Evolutionary conservation across 345 rosid genomes (phyloP).

Genomic region (Iberis pinnata): DNA sequence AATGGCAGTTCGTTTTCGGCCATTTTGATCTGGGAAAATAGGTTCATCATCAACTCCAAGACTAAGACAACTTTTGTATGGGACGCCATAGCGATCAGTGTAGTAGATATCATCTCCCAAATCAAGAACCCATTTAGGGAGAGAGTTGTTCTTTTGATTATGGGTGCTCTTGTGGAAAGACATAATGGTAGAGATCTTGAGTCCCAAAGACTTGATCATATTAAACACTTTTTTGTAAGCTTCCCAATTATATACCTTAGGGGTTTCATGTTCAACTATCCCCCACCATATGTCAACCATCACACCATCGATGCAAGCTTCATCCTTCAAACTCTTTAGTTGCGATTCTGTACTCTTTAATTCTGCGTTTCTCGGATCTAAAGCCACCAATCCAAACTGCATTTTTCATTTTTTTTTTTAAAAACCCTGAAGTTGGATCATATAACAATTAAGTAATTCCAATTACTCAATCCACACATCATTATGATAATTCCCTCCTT

Average conservation of each 20-base stretch:
- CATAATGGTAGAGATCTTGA: not conserved
- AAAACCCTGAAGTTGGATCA: not conserved
- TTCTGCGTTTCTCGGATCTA: not conserved
- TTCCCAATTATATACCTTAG: not conserved
- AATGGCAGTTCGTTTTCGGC: not conserved
- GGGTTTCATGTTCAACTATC: not conserved
- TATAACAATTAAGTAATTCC: too few relatives aligned
- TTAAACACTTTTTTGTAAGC: not conserved
- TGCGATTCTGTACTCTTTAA: not conserved
- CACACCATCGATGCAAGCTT: not conserved
- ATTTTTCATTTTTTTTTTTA: too few relatives aligned
- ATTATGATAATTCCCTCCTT: too few relatives aligned
- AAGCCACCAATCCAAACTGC: not conserved
- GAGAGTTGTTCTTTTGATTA: not conserved
- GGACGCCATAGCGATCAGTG: not conserved
- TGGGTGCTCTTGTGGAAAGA: not conserved
- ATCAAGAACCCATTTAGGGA: not conserved
- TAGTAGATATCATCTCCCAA: not conserved
- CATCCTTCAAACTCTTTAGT: not conserved
- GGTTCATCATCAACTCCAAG: not conserved
- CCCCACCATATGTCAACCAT: conserved; percentile 9
- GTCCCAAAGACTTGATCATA: not conserved
- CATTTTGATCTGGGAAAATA: not conserved
- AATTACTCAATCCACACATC: too few relatives aligned
- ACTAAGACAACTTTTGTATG: not conserved